Conservation (phyloP, 169 alveolate species). For the Plasmodium relictum region DNA sequence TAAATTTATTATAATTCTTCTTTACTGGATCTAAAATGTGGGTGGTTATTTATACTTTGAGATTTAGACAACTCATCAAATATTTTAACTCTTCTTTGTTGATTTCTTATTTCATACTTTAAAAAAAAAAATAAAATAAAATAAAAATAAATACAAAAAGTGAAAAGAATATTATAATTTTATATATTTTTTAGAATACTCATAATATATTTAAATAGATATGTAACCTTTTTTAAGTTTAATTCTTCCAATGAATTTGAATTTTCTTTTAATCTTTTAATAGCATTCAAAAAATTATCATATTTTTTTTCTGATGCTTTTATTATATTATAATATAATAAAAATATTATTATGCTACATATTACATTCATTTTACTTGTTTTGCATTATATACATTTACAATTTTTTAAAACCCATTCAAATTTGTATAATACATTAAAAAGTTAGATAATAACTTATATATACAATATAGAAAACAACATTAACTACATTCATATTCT, state of each 20-base stretch:
- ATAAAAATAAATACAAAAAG: too few species aligned
- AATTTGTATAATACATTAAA: too few species aligned
- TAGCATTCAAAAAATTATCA: neutral
- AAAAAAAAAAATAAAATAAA: slow-evolving; percentile 4
- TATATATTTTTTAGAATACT: neutral
- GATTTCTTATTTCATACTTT: neutral
- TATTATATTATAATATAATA: slow-evolving; percentile 28
- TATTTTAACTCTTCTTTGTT: neutral
- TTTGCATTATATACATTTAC: neutral
- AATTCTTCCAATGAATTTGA: neutral
- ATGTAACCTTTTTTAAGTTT: slow-evolving; percentile 17
- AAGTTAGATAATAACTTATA: neutral
- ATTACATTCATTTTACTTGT: slow-evolving; percentile 42
- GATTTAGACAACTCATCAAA: neutral
- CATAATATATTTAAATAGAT: slow-evolving; percentile 4
- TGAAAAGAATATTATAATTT: too few species aligned
- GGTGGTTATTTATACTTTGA: neutral
- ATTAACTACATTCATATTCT: neutral
- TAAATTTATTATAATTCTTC: neutral
- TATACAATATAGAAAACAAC: neutral
- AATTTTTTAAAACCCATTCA: too few species aligned
- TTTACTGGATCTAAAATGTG: slow-evolving; percentile 60
- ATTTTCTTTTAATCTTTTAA: slow-evolving; percentile 14
- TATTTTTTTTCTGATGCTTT: slow-evolving; percentile 17
- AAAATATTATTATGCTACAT: slow-evolving; percentile 20